Conservation (phyloP, 805 yeast species). For the Priceomyces carsonii region DNA sequence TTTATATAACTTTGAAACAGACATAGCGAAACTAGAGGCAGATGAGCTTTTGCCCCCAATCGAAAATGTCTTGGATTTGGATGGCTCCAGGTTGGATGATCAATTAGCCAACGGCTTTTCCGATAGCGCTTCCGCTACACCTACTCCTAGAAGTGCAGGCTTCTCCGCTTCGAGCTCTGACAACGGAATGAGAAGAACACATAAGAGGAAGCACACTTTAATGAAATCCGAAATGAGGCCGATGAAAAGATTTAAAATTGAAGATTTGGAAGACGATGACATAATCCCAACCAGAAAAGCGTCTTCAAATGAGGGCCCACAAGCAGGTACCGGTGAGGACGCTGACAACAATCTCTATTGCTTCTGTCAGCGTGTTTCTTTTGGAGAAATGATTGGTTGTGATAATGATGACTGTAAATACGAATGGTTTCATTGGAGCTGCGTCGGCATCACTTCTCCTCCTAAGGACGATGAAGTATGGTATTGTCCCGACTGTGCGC, state of each 20-base stretch:
- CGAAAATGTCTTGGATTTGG: constrained; percentile 26
- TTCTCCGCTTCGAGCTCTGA: constrained; percentile 17
- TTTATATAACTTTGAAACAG: constrained; percentile 68
- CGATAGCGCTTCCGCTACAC: constrained; percentile 28
- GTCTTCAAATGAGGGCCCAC: constrained; percentile 18
- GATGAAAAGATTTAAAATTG: constrained; percentile 20
- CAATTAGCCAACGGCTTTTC: constrained; percentile 16
- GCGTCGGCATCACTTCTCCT: constrained; percentile 86
- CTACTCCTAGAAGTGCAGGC: constrained; percentile 28
- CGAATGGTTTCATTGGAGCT: constrained; percentile 96
- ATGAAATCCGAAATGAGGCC: constrained; percentile 13
- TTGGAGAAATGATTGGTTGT: constrained; percentile 97
- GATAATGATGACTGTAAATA: constrained; percentile 85
- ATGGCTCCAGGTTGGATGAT: constrained; percentile 14
- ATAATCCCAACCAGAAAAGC: constrained; percentile 6
- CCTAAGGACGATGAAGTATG: constrained; percentile 81
- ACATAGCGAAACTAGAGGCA: constrained; percentile 69
- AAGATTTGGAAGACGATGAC: constrained; percentile 21
- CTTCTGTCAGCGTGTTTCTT: constrained; percentile 91
- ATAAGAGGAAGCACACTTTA: constrained; percentile 25
- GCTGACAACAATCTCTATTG: constrained; percentile 63
- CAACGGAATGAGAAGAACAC: constrained; percentile 16
- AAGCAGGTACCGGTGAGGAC: constrained; percentile 37
- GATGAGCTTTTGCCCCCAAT: constrained; percentile 77
- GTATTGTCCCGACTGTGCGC: constrained; percentile 87